A percentile compares a stretch with the other conserved stretches of the same genome.
Evolutionary conservation across 768 basidiomycete species (phyloP).

Genomic region (Lactarius trivialis): DNA sequence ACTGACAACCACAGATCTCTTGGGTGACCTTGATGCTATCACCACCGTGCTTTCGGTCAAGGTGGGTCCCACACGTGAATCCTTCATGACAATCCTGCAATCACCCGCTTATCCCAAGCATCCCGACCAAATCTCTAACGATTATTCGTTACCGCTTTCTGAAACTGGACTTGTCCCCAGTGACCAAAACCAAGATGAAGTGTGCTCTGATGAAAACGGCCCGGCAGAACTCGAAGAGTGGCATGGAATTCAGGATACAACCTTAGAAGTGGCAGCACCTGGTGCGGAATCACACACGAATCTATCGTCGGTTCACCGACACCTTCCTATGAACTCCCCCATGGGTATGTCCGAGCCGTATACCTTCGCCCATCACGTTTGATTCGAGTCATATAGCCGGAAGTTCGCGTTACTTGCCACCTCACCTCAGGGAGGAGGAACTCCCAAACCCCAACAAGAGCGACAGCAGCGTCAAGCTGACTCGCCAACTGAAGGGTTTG

Average conservation of each 20-base stretch:
- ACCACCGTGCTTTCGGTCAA: not conserved
- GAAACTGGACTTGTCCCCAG: slow-evolving; percentile 27
- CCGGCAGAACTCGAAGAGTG: slow-evolving; percentile 34
- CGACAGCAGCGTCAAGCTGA: slow-evolving; percentile 50
- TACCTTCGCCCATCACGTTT: not conserved
- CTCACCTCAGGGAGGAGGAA: slow-evolving; percentile 56
- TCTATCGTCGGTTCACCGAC: not conserved
- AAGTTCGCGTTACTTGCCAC: slow-evolving; percentile 69
- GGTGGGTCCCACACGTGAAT: not conserved
- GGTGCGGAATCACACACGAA: slow-evolving; percentile 2
- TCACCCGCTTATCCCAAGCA: not conserved
- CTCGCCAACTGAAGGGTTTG: slow-evolving; percentile 75
- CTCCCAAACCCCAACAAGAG: slow-evolving; percentile 35
- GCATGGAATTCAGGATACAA: slow-evolving; percentile 32
- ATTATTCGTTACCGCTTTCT: slow-evolving; percentile 21
- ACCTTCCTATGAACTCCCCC: slow-evolving; percentile 3
- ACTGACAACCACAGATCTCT: slow-evolving; percentile 23
- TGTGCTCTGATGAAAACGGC: slow-evolving; percentile 15
- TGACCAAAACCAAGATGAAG: slow-evolving; percentile 27
- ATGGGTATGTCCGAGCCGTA: not conserved
- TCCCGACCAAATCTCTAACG: not conserved
- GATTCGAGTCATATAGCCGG: not conserved
- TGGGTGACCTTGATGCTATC: slow-evolving; percentile 25
- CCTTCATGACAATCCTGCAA: not conserved
- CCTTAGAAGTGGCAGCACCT: slow-evolving; percentile 26